phyloP scores from a whole-genome alignment of 176 grass and related monocot species.

The Dactylis glomerata region DNA sequence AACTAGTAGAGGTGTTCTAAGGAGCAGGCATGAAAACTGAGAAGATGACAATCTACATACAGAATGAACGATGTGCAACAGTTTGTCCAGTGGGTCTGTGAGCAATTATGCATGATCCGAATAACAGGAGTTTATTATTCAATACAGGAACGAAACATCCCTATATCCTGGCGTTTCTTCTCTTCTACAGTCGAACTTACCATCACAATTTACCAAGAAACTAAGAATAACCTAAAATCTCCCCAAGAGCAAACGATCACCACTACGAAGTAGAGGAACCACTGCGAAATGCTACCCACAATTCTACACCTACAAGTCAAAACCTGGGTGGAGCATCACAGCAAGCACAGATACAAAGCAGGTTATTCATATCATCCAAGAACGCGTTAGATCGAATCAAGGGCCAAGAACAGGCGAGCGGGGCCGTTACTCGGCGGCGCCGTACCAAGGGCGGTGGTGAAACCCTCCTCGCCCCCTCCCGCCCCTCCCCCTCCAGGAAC shows the following conservation, averaged over 20 bases:
- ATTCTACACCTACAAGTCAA: background rate
- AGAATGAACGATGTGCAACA: background rate
- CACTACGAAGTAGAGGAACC: background rate
- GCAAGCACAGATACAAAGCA: background rate
- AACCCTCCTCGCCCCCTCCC: slow-evolving; percentile 33
- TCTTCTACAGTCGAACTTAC: background rate
- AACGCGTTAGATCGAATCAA: background rate
- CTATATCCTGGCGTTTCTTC: background rate
- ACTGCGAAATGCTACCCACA: slow-evolving; percentile 1
- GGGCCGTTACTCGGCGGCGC: background rate
- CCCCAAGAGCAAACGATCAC: background rate
- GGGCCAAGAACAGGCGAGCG: background rate
- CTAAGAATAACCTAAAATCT: background rate
- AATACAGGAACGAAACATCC: slow-evolving; percentile 2
- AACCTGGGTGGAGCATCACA: background rate
- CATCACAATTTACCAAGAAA: slow-evolving; percentile 4
- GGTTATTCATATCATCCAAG: background rate
- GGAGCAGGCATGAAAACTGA: background rate
- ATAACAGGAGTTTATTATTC: background rate
- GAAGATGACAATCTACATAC: background rate
- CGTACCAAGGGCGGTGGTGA: slow-evolving; percentile 36
- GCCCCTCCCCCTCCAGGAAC: slow-evolving; percentile 21
- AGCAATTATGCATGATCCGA: background rate
- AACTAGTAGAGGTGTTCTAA: background rate
- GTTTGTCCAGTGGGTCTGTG: background rate